Base-by-base conservation (phyloP, 805 yeast genomes). In the Wickerhamiella sergipiensis region DNA sequence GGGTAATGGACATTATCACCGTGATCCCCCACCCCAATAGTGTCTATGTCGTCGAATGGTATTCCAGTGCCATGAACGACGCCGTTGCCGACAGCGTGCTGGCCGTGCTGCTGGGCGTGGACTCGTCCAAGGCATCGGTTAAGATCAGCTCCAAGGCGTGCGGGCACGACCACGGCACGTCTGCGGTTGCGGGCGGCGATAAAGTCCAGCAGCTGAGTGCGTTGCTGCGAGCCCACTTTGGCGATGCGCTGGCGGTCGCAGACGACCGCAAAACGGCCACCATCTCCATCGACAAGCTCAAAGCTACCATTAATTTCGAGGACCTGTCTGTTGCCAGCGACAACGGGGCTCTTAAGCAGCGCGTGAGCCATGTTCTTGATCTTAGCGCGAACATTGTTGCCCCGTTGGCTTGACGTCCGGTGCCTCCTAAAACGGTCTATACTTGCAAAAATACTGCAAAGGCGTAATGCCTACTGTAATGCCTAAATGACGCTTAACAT, bases 111-210 rank as follows among this genome's bases (percentile, higher is more conserved):
- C 75, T 90, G 67, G 85, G 95, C 45, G 92, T 90, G 43, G 98
- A 92, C 64, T 82, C 95, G 0, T 81, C 95, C 0, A 96, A 96
- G 10, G 95, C 96, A 1, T 86, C 97, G 6, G 95, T 92, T 26
- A 92, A 90, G 63, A 66, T 87, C 56, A 80, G 95, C 13, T 80
- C 95, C 6, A 74, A 75, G 50, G 56, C 72, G 68, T 52, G 48
- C 45, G 43, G 48, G 10, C 47, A 47, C 42, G 55, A 52, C n/a
- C 56, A 60, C 18, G 58, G 53, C 23, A 61, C 67, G 2, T 69
- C 71, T 42, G 65, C 65, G 17, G 23, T 47, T n/a, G 33, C 55
- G 24, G 19, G 38, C 13, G 45, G 43, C 15, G 45, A 42, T 6
- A 21, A 43, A 3, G 50, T 51, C 1, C 69, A 70, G 19, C 74